Evolutionary conservation across 2,329 filamentous ascomycete genomes (phyloP), one percentile per base, ranked within the genome.

Genomic region (Cylindrodendrum hubeiense): DNA sequence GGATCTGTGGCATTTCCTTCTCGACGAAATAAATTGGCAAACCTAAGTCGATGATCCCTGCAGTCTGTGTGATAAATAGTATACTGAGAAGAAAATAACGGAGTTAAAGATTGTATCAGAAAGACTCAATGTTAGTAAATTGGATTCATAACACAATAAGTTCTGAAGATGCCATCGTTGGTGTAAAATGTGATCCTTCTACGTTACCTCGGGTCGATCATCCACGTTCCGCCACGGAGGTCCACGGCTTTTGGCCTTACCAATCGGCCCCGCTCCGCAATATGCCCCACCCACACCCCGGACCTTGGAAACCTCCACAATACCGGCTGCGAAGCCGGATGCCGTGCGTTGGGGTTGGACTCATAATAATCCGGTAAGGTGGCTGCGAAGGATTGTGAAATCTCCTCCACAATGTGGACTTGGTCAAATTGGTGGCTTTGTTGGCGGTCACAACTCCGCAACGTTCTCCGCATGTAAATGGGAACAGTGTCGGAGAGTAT

Each of bases 221-320:
- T 43, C 13, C 22, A 37, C 17, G n/a, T n/a, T 17, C 24, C 34
- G 37, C 37, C 39, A 34, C 52, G 52, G 52, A 28, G 39, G 37
- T 56, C 39, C 52, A 44, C 52, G 52, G 52, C 52, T 13, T 26
- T 30, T 21, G 26, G 5, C 12, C 41, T 46, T 46, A 56, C 39
- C 39, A 56, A 56, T 33, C 52, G 26, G 39, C 39, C 39, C 52
- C 39, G 24, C 39, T 56, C 52, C 39, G 52, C 52, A 30, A 24
- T 3, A 50, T 34, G 39, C 24, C 28, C 52, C 52, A 56, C 52
- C 34, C n/a, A 12, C 21, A n/a, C 28, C 12, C 26, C 26, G n/a
- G n/a, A 33, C n/a, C 15, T 50, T 33, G 22, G 13, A 28, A 4
- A n/a, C 19, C 22, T n/a, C 22, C 4, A n/a, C 15, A 47, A 10